Base-by-base conservation (phyloP, 2,329 filamentous ascomycete genomes). In the Verticillium nubilum region DNA sequence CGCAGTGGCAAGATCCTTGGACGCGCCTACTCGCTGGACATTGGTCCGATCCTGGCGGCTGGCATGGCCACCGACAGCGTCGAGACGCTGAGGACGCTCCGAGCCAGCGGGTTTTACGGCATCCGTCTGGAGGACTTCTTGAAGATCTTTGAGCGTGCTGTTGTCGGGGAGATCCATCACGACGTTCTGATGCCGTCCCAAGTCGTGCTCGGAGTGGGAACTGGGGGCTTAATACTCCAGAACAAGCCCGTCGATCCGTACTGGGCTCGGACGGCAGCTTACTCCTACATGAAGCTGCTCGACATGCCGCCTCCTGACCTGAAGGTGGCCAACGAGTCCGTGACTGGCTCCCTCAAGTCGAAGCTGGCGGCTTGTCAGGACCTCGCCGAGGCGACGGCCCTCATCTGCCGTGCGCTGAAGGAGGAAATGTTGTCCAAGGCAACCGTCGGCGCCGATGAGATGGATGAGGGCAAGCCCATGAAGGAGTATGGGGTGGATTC, bases 61-160 rank as follows among this genome's bases (percentile, higher is more conserved):
- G 81, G 81, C 1, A 83, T 85, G 80, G 75, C 84, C 17, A 77
- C 78, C 1, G 74, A 80, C 3, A 76, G 83, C 62, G 77, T 78
- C 17, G 67, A 67, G 2, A 76, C 78, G 1, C 72, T 84, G 12
- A 74, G 79, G 60, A 77, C 74, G 54, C 76, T 85, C 55, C 77
- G 78, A 19, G 75, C 77, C 4, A 78, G 73, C 54, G 82, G 82
- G 1, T 85, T 85, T 69, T 79, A 83, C 64, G 81, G 80, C 35
- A 81, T 83, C 29, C 74, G 80, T 2, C 74, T 82, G 47, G 66
- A 74, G 4, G 79, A 84, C 64, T 80, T 81, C 56, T 70, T 81
- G n/a, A 73, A 71, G 7, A 67, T 83, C 17, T 59, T 84, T 7
- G 73, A 75, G 28, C 74, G 76, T 19, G 80, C 81, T 56, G 77